A percentile compares a stretch with the other conserved stretches of the same genome.
phyloP scores from a whole-genome alignment of 2,329 filamentous ascomycete genomes.

The Beauveria varroae region DNA sequence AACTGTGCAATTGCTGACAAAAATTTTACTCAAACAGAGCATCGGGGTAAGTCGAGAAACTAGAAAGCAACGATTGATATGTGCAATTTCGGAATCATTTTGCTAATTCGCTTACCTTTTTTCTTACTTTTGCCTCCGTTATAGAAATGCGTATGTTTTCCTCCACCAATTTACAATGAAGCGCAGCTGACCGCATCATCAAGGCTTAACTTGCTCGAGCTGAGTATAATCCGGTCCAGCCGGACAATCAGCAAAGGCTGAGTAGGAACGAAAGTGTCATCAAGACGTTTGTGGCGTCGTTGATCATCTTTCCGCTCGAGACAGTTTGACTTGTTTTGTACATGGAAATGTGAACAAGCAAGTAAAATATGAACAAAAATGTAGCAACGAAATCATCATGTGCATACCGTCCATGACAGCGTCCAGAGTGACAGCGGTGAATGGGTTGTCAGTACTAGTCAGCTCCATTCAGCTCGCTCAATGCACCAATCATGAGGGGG shows the following conservation, averaged over 20 bases:
- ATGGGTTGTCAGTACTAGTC: not conserved
- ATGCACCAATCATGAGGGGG: not conserved
- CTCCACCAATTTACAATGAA: not conserved
- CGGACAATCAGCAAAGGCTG: not conserved
- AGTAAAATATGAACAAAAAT: not conserved
- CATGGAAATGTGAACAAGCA: not conserved
- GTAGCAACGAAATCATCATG: not conserved
- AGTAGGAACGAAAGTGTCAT: not conserved
- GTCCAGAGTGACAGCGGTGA: not conserved
- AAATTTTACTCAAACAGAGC: not conserved
- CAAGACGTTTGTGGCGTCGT: not conserved
- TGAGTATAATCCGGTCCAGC: not conserved
- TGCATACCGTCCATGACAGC: not conserved
- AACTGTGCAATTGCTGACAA: not conserved
- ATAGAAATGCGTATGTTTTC: slow-evolving; percentile 2
- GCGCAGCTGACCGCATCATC: slow-evolving; percentile 3
- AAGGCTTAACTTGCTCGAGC: not conserved
- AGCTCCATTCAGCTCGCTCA: not conserved
- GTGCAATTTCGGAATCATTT: not conserved
- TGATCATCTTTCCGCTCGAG: not conserved
- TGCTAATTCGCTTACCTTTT: not conserved
- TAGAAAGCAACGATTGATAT: not conserved
- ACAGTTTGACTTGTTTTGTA: not conserved
- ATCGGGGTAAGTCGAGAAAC: slow-evolving; percentile 7
- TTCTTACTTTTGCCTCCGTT: not conserved